Evolutionary conservation across 1,284 basidiomycete species (phyloP), one percentile per base, ranked within the genome.

Genomic region (Apiotrichum siamense): DNA sequence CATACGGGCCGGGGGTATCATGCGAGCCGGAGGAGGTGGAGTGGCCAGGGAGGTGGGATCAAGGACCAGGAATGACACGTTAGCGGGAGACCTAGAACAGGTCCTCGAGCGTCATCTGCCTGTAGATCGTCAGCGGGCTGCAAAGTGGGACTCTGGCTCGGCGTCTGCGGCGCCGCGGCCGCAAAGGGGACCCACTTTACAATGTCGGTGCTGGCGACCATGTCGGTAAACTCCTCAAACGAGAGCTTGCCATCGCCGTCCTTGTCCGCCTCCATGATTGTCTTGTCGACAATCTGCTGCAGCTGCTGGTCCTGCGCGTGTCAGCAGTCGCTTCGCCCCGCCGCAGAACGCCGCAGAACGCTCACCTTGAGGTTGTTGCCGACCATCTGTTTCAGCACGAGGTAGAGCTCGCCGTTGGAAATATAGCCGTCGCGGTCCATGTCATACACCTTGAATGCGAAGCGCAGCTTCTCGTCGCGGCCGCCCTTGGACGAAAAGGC

Each of bases 371-470:
- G 77, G 75, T 98, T 98, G 74, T 89, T 97, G 31, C 94, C 94
- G 39, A 98, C 96, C 94, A 99, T 99, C 90, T 98, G 97, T 80
- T 98, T 99, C 58, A 99, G 78, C 35, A 99, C 94, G 46, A 99
- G 78, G 77, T 97, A 98, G 41, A 98, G 81, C 76, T 98, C 94
- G 51, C 94, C 96, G 69, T 98, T 98, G n/a, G 91, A 96, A 70
- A 98, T 98, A 75, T 78, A 94, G 2, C 91, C 92, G 67, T 98
- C 94, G 44, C 94, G 81, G 70, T 98, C 94, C 77, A 98, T 91
- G 71, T 98, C 96, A 69, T 98, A 98, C 45, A 98, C 96, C 72
- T 98, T 96, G 81, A 94, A 96, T 5, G 92, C 91, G 67, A 96
- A 90, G 72, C 83, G 83, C 50, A 99, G 78, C 75, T 99, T 99